A percentile compares a stretch with the other conserved stretches of the same genome.
Evolutionary conservation across 2,329 filamentous ascomycete genomes (phyloP).

Genomic region (Akanthomyces uredinophilus): DNA sequence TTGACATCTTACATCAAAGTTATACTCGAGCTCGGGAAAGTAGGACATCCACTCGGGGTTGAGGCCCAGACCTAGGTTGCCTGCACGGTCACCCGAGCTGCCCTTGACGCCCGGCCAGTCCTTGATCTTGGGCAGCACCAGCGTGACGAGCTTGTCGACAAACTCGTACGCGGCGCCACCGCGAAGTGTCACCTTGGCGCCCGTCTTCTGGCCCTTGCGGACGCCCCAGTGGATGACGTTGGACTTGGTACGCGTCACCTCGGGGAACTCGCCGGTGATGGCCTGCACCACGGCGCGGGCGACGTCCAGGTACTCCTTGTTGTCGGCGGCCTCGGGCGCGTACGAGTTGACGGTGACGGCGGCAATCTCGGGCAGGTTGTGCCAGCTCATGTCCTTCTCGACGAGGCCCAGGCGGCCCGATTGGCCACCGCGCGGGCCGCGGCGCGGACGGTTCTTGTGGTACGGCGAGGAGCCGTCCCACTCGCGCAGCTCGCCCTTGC

Average conservation of each 20-base stretch:
- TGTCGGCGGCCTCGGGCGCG: conserved; percentile 63
- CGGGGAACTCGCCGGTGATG: conserved; percentile 72
- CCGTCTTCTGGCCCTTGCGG: conserved; percentile 63
- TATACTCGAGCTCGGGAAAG: conserved; percentile 92
- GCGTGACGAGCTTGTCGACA: conserved; percentile 79
- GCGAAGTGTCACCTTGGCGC: conserved; percentile 70
- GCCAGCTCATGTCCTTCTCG: conserved; percentile 70
- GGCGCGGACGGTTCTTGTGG: conserved; percentile 81
- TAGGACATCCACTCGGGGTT: conserved; percentile 67
- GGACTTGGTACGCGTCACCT: conserved; percentile 62
- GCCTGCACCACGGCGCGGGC: conserved; percentile 80
- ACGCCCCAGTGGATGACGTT: conserved; percentile 74
- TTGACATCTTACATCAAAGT: conserved; percentile 72
- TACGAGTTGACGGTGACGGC: conserved; percentile 75
- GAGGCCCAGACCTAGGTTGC: conserved; percentile 83
- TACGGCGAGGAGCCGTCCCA: conserved; percentile 94
- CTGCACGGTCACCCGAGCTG: conserved; percentile 74
- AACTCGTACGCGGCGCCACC: conserved; percentile 87
- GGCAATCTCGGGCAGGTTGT: conserved; percentile 77
- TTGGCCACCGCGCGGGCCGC: conserved; percentile 72
- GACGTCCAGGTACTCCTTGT: conserved; percentile 72
- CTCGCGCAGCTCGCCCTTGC: conserved; percentile 63
- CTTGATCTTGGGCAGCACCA: conserved; percentile 92
- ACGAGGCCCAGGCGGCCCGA: conserved; percentile 62
- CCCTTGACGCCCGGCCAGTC: conserved; percentile 73